Evolutionary conservation across 2,329 filamentous ascomycete species (phyloP), one percentile per base, ranked within the genome.

Genomic region (Ophiostoma ulmi): DNA sequence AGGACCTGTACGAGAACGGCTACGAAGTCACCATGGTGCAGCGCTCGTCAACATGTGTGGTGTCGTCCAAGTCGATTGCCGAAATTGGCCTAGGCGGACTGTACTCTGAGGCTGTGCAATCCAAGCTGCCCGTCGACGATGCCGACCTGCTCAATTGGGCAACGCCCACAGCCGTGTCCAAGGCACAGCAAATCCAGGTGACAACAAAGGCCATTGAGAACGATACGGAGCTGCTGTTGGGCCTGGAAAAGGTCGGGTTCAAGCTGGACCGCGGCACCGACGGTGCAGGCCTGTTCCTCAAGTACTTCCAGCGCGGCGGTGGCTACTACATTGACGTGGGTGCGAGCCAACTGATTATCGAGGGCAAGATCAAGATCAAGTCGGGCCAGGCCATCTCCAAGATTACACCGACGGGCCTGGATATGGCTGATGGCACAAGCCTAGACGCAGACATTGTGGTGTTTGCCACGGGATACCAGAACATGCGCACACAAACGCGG

Each of bases 401-500:
- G 36, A 83, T 88, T 64, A 78, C 80, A 0, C 75, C 80, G 3
- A 75, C 78, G 3, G 81, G 78, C n/a, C 72, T 82, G 5, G 74
- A 77, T 6, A 79, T 86, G 8, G 80, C 80, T 1, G 85, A 88
- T 73, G 86, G 85, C 1, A 79, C 78, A 4, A 78, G 80, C 44
- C 75, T 88, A 0, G 79, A 83, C 26, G 85, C 86, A 0, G 86
- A 88, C 74, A 80, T 87, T 64, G 82, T 89, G 2, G 81, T 89
- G 17, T 81, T 86, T 69, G 85, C 85, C 5, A 87, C 85, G 1
- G 85, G 84, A 3, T 80, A 90, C 75, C 84, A 89, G 73, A 91
- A 90, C 76, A 92, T 91, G 88, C 81, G 83, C 11, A 88, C 85
- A 0, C 85, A 86, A 31, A 86, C 88, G 2, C 80, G 86, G 20